Evolutionary conservation across 148 eudicot genomes (phyloP), one percentile per base, ranked within the genome.

Genomic region (Dysphania ambrosioides): DNA sequence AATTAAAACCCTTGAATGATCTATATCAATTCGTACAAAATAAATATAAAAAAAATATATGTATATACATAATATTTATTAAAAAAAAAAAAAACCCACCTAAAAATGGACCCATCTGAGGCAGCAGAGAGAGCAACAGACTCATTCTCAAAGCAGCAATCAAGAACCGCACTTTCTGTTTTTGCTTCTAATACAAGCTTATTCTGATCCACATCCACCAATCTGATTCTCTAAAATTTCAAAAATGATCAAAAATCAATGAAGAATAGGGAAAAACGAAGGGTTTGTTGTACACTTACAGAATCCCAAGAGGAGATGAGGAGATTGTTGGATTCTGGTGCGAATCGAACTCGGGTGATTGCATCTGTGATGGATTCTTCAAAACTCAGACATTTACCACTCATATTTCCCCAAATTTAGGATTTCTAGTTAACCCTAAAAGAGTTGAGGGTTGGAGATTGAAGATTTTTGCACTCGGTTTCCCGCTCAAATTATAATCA

Each of bases 261-360:
- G 24, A 18, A 26, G 21, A 13, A 9, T 4, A 24, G 27, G 15
- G 19, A 26, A 16, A 35, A 58, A 24, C 1, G 8, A 7, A 27
- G 49, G 68, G 11, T 26, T 15, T 8, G 68, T n/a, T n/a, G n/a
- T 31, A 30, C 4, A 72, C 87, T 87, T 32, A 91, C 98, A 69
- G 93, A 86, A 75, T 95, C 97, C 97, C 97, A 95, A 18, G 93
- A 88, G 12, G 98, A 90, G 76, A 95, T 84, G 56, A 95, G 93
- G 44, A 95, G 89, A 71, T 87, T 82, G 85, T 92, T 89, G 49
- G 92, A 88, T 31, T 27, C 42, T 0, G 93, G 92, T 15, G 93
- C 92, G 72, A 95, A 95, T 32, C 91, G 86, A 19, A 95, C 75
- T 72, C 96, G 85, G 5, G 93, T 83, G 47, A 95, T 77, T 51